Conservation (phyloP, 2,329 filamentous ascomycete species). For the Calonectria fujianensis region DNA sequence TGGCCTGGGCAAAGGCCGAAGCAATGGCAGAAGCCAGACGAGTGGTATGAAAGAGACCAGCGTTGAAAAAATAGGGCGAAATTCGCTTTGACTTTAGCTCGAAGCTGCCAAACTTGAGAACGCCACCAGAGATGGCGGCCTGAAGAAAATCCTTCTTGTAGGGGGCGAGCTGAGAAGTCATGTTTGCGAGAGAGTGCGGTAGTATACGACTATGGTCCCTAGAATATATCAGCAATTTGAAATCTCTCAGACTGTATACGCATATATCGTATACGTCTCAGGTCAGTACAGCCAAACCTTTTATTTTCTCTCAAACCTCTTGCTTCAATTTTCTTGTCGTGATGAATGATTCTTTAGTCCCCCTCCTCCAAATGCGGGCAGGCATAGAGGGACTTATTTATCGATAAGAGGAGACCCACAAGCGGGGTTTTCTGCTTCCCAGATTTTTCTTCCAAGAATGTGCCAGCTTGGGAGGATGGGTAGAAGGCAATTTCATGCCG, state of each 20-base stretch:
- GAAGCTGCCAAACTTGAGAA: slow-evolving; percentile 88
- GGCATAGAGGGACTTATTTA: slow-evolving; percentile 49
- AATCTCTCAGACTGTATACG: not conserved
- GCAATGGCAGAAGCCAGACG: slow-evolving; percentile 86
- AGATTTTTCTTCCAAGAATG: not conserved
- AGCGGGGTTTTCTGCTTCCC: not conserved
- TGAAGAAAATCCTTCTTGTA: slow-evolving; percentile 85
- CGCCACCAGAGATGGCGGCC: slow-evolving; percentile 79
- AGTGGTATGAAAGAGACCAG: slow-evolving; percentile 90
- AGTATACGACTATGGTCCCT: not conserved
- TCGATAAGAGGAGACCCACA: slow-evolving; percentile 50
- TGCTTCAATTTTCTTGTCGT: slow-evolving; percentile 17
- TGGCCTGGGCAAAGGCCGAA: slow-evolving; percentile 84
- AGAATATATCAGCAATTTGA: not conserved
- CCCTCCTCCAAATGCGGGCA: slow-evolving; percentile 20
- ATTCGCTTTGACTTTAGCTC: slow-evolving; percentile 93
- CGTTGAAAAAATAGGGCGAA: slow-evolving; percentile 99
- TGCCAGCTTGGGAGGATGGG: not conserved
- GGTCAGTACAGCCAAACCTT: not conserved
- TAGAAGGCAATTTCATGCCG: not conserved
- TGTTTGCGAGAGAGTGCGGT: slow-evolving; percentile 52
- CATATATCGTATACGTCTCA: not conserved
- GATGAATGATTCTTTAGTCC: slow-evolving; percentile 18
- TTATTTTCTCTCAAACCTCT: slow-evolving; percentile 17
- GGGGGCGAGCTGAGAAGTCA: slow-evolving; percentile 69